Evolutionary conservation across 345 rosid species (phyloP), one percentile per base, ranked within the genome.

Genomic region (Passiflora organensis): DNA sequence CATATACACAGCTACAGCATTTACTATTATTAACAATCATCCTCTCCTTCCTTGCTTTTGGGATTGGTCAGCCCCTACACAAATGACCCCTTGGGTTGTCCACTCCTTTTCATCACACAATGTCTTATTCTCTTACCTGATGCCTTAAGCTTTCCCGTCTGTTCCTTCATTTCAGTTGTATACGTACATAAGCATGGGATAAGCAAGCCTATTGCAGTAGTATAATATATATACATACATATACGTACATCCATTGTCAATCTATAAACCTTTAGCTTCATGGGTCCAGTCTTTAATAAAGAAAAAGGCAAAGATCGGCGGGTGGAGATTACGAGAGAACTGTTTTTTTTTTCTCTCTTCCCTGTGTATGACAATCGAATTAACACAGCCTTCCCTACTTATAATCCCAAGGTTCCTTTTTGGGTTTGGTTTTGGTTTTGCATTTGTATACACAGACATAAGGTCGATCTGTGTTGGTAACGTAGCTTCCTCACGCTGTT

Each of bases 331-430:
- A 28, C 11, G 6, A 17, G 18, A 17, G 10, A 4, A 13, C 4
- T n/a, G n/a, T n/a, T n/a, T n/a, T n/a, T n/a, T n/a, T n/a, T 2
- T 12, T 17, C 0, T 15, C 43, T 28, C 20, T 6, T 42, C 10
- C 36, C 11, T 37, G 23, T 21, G 1, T 21, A 2, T n/a, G n/a
- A n/a, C n/a, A 2, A 10, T 20, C 34, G 46, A 13, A 32, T n/a
- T 56, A 21, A 53, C 55, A 39, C 21, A 46, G 42, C 62, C 25
- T 52, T n/a, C n/a, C n/a, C n/a, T n/a, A n/a, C 56, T 66, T 60
- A 61, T 37, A 60, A 73, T 67, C 69, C 73, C 69, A 20, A 77
- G 51, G 37, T 43, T 19, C 18, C 22, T 10, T 46, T 57, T 48
- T 39, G 32, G 19, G 39, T 60, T 46, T 32, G 41, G 1, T 11